Evolutionary conservation across 352 stramenopile genomes (phyloP), one percentile per base, ranked within the genome.

Genomic region (Aphanomyces cochlioides): DNA sequence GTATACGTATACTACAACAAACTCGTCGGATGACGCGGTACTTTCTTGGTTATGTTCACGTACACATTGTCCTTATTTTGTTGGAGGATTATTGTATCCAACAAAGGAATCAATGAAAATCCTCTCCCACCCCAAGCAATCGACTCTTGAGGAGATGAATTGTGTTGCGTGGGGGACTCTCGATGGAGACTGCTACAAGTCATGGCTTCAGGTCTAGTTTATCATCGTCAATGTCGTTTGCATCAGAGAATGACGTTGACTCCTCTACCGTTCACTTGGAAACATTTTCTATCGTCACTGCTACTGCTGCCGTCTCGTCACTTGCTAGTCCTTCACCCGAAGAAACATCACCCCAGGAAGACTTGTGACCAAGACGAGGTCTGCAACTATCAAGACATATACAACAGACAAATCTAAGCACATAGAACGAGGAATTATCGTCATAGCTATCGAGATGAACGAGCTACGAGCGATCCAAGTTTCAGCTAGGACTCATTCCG

Each of bases 131-230:
- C 28, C 28, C 28, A 28, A 28, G 28, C 28, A 28, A 28, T 28
- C 28, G 28, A 28, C 28, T 28, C 28, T 28, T 28, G 28, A 28
- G 28, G 28, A 28, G 28, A 87, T 81, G 50, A 83, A 82, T 5
- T 28, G 12, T 8, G 47, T 45, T 19, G 28, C 64, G 6, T 70
- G 56, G 34, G 64, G 64, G 5, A 19, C n/a, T 34, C 37, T 60
- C 45, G 38, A 15, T 70, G 34, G 64, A 54, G 34, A 3, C 64
- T 28, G 28, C 28, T 28, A 28, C 10, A 50, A n/a, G 10, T 50
- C 43, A n/a, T 50, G 10, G 43, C 43, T 50, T n/a, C 17, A 12
- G 43, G 28, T 2, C 28, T 28, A 58, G 50, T 34, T 61, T 37
- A 5, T 61, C 54, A 37, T 41, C n/a, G 17, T 4, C 54, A 10